Conservation (phyloP, 768 basidiomycete genomes). For the Amanita jacksonii region DNA sequence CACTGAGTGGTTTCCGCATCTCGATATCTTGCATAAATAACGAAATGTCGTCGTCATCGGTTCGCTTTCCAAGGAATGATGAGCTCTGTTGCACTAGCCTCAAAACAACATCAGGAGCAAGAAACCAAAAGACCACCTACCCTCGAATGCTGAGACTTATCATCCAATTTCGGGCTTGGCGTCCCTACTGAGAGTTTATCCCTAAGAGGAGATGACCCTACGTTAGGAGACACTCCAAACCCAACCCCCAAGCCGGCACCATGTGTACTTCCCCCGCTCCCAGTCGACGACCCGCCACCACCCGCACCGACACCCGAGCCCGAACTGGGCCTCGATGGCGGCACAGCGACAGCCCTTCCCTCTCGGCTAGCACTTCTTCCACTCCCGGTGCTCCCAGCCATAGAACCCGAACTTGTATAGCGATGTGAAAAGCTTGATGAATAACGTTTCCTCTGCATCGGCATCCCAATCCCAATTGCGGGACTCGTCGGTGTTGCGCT, state of each 20-base stretch:
- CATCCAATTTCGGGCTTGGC: neutral
- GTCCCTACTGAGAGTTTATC: too few relatives aligned
- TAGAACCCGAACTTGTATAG: slow-evolving; percentile 32
- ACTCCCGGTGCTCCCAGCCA: slow-evolving; percentile 21
- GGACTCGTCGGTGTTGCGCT: too few relatives aligned
- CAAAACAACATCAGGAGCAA: too few relatives aligned
- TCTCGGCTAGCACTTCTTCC: neutral
- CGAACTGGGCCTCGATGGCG: too few relatives aligned
- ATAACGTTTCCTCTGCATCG: slow-evolving; percentile 46
- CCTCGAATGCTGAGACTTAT: too few relatives aligned
- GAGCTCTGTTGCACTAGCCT: slow-evolving; percentile 16
- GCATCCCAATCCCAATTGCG: neutral
- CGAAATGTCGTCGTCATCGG: slow-evolving; percentile 73
- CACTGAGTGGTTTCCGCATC: slow-evolving; percentile 51
- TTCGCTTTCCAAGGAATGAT: slow-evolving; percentile 36
- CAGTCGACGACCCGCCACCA: slow-evolving; percentile 1
- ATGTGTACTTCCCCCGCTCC: neutral
- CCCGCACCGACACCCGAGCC: neutral
- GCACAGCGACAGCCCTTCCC: too few relatives aligned
- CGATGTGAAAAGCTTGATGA: slow-evolving; percentile 74
- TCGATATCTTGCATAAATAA: slow-evolving; percentile 74
- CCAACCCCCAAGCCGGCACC: too few relatives aligned
- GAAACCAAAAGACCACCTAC: too few relatives aligned
- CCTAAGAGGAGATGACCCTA: too few relatives aligned
- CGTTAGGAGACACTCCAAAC: too few relatives aligned